Percentiles rank a stretch among this genome's conserved stretches.
Evolutionary conservation across 306 rosid species (phyloP).

Genomic region (Luffa aegyptiaca): DNA sequence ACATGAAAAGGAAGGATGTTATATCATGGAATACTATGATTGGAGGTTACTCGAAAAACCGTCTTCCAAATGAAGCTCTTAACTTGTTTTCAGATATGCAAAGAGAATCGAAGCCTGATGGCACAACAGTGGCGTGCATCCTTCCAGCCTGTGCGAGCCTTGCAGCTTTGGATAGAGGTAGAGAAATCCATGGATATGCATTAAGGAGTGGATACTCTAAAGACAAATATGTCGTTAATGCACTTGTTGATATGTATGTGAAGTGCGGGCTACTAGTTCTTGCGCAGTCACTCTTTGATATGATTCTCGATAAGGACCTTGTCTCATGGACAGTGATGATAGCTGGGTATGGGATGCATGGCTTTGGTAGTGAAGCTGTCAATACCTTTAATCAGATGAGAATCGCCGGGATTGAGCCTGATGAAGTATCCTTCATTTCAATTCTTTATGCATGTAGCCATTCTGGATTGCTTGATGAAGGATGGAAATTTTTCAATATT

Average conservation of each 20-base stretch:
- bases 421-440: conserved; percentile 50
- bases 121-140: conserved; percentile 38
- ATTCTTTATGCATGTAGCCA: conserved; percentile 62
- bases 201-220: conserved; percentile 36
- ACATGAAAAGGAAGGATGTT: conserved; percentile 35
- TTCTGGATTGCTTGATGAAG: conserved; percentile 55
- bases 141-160: conserved; percentile 74
- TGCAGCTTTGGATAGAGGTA: conserved; percentile 56
- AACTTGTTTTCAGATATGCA: conserved; percentile 41
- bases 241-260: conserved; percentile 61
- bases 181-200: conserved; percentile 48
- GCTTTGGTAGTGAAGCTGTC: conserved; percentile 56
- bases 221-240: conserved; percentile 40
- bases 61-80: conserved; percentile 55
- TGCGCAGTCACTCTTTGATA: conserved; percentile 36
- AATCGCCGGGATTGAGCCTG: conserved; percentile 39
- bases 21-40: conserved; percentile 73
- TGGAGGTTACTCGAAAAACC: conserved; percentile 55
- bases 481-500: conserved; percentile 38
- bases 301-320: conserved; percentile 41
- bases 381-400: conserved; percentile 43
- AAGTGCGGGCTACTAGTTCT: conserved; percentile 54
- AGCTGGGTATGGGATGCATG: conserved; percentile 71
- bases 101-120: conserved; percentile 32
- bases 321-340: conserved; percentile 64